phyloP scores from a whole-genome alignment of 208 protist genomes.

The Wallacemonas rigidus region DNA sequence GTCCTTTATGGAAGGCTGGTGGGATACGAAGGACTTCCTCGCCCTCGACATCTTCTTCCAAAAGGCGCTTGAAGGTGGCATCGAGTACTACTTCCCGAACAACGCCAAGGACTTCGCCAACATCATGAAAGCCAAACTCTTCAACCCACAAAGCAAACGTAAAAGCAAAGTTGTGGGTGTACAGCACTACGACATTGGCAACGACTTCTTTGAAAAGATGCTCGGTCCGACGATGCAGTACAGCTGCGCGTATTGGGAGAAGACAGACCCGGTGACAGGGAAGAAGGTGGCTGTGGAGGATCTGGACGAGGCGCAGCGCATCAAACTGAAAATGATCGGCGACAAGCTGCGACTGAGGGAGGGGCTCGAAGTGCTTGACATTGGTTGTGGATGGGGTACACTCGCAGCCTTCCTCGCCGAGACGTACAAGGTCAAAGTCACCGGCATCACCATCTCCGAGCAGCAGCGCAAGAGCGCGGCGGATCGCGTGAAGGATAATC shows the following conservation, averaged over 20 bases:
- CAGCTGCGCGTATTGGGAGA: constrained; percentile 68
- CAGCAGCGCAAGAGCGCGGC: constrained; percentile 50
- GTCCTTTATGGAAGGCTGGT: constrained; percentile 67
- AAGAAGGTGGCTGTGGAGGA: constrained; percentile 23
- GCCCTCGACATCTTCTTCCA: constrained; percentile 51
- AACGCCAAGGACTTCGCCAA: constrained; percentile 56
- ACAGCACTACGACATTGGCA: constrained; percentile 77
- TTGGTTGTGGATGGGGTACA: constrained; percentile 83
- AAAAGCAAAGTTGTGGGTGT: constrained; percentile 57
- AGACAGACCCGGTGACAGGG: constrained; percentile 23
- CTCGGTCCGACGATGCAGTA: constrained; percentile 77
- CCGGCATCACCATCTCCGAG: constrained; percentile 75
- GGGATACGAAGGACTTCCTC: constrained; percentile 60
- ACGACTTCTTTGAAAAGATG: constrained; percentile 73
- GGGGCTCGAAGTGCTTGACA: constrained; percentile 70
- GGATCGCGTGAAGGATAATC: constrained; percentile 26
- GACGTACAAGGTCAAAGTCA: constrained; percentile 58
- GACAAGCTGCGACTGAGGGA: constrained; percentile 69
- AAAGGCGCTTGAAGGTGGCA: constrained; percentile 30
- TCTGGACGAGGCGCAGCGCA: constrained; percentile 73
- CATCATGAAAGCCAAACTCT: constrained; percentile 44
- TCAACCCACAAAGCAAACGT: constrained; percentile 55
- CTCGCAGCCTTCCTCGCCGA: constrained; percentile 60
- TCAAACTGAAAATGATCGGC: constrained; percentile 77
- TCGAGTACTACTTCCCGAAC: constrained; percentile 71